Evolutionary conservation across 1,139 yeast species (phyloP).

Genomic region (Sugiyamaella castrensis): DNA sequence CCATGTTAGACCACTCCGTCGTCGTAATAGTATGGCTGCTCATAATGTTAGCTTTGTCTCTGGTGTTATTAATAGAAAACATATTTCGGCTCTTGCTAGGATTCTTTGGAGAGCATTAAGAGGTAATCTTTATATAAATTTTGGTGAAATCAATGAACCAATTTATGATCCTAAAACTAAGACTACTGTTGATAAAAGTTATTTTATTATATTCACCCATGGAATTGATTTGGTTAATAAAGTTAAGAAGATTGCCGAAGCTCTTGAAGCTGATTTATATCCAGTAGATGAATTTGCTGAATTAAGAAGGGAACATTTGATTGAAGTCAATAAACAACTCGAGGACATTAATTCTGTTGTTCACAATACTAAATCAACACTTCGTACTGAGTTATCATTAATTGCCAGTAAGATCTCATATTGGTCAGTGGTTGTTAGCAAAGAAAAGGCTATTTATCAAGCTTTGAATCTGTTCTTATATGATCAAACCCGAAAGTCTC

Average conservation of each 20-base stretch:
- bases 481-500: constrained; percentile 78
- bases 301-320: constrained; percentile 56
- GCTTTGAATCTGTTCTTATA: constrained; percentile 78
- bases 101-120: constrained; percentile 91
- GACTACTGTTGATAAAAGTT: constrained; percentile 57
- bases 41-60: constrained; percentile 60
- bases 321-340: constrained; percentile 56
- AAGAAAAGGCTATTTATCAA: constrained; percentile 74
- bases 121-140: constrained; percentile 79
- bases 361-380: constrained; percentile 63
- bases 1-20: constrained; percentile 13
- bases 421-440: constrained; percentile 63
- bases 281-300: constrained; percentile 59
- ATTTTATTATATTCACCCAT: constrained; percentile 83
- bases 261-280: constrained; percentile 77
- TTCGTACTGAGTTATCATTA: constrained; percentile 71
- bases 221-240: constrained; percentile 69
- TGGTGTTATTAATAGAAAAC: constrained; percentile 77
- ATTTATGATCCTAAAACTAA: constrained; percentile 50
- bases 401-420: constrained; percentile 67
- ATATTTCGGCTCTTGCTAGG: constrained; percentile 70
- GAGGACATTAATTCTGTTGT: constrained; percentile 67
- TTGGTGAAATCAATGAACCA: constrained; percentile 62
- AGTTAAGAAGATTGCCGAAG: constrained; percentile 72
- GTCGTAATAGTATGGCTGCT: constrained; percentile 9